Conservation (phyloP, 225 moss, liverwort and hornwort species). For the Physcomitrium patens region DNA sequence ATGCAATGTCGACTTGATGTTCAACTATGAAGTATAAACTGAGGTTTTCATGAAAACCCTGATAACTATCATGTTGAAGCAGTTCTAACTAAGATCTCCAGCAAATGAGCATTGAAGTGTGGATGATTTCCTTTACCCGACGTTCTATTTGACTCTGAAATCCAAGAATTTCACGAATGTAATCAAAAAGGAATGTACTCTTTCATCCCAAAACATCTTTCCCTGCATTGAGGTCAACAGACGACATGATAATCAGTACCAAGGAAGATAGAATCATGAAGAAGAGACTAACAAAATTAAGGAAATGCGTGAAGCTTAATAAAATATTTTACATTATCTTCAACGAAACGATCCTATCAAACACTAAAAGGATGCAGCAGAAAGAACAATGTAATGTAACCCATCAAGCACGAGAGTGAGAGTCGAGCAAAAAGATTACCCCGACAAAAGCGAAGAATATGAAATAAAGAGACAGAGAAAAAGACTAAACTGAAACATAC, state of each 20-base stretch:
- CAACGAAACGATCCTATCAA: background rate
- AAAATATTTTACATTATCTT: background rate
- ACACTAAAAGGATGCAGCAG: background rate
- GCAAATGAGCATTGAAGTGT: conserved; percentile 1
- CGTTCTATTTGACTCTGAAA: conserved; percentile 23
- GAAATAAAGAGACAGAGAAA: background rate
- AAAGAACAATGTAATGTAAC: background rate
- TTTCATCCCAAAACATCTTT: conserved; percentile 15
- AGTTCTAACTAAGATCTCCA: conserved; percentile 13
- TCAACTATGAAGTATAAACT: conserved; percentile 25
- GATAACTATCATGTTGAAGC: conserved; percentile 22
- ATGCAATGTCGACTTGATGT: conserved; percentile 24
- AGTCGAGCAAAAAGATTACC: background rate
- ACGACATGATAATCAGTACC: background rate
- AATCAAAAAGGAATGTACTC: conserved; percentile 2
- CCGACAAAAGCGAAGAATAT: background rate
- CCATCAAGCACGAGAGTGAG: background rate
- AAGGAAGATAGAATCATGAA: background rate
- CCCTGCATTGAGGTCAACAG: conserved; percentile 19
- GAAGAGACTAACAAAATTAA: background rate
- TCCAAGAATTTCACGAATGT: conserved; percentile 3
- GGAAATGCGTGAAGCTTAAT: background rate
- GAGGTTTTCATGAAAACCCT: background rate
- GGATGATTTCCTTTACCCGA: conserved; percentile 25
- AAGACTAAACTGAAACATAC: background rate